A percentile compares a stretch with the other conserved stretches of the same genome.
phyloP scores from a whole-genome alignment of 2,329 filamentous ascomycete genomes.

The Exophiala lecanii-corni region DNA sequence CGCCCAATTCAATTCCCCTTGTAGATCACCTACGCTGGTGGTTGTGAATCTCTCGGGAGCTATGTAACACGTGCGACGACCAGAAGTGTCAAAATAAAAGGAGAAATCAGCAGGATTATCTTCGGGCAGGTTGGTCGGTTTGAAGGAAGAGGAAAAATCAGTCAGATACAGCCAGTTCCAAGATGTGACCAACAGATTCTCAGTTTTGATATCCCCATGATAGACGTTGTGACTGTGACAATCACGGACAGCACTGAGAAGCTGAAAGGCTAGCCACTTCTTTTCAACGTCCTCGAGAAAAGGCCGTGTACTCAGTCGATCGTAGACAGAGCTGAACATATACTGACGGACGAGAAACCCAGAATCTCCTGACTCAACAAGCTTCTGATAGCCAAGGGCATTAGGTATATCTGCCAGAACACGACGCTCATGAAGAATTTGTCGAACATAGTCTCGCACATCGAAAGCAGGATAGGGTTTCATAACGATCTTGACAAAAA shows the following conservation, averaged over 20 bases:
- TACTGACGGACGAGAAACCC: constrained; percentile 93
- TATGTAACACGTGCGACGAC: constrained; percentile 86
- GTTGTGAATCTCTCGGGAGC: constrained; percentile 88
- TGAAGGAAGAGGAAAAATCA: constrained; percentile 96
- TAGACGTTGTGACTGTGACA: constrained; percentile 85
- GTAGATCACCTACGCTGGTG: constrained; percentile 61
- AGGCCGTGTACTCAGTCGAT: constrained; percentile 87
- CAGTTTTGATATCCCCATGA: constrained; percentile 97
- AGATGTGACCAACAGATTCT: constrained; percentile 93
- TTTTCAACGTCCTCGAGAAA: constrained; percentile 98
- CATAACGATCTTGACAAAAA: constrained; percentile 89
- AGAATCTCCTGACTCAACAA: constrained; percentile 85
- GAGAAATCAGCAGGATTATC: constrained; percentile 97
- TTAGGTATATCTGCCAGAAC: constrained; percentile 80
- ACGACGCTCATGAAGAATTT: constrained; percentile 75
- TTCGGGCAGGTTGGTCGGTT: constrained; percentile 87
- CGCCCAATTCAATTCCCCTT: constrained; percentile 71
- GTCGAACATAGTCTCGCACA: constrained; percentile 71
- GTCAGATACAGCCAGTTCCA: constrained; percentile 99
- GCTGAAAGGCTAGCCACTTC: constrained; percentile 96
- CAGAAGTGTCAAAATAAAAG: constrained; percentile 94
- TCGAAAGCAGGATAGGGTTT: constrained; percentile 84
- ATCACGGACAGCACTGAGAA: constrained; percentile 86
- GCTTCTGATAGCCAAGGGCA: constrained; percentile 80
- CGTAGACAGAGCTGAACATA: constrained; percentile 93